Base-by-base conservation (phyloP, 1,284 basidiomycete genomes). In the Erythrobasidium hasegawianum region DNA sequence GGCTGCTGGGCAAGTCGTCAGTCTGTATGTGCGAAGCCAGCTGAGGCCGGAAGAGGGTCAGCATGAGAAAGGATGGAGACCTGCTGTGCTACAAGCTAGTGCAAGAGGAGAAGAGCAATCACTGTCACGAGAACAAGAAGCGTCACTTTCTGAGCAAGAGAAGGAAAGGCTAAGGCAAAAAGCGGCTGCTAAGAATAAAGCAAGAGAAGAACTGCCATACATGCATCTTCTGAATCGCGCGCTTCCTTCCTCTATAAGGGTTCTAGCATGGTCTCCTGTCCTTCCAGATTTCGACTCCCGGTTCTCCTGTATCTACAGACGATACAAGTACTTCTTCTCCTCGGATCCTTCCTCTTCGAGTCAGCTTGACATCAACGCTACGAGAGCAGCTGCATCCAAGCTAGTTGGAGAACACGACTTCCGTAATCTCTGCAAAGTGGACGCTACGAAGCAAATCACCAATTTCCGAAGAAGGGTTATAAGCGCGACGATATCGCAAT, bases 221-320 rank as follows among this genome's bases (percentile, higher is more conserved):
- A 45, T 67, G 59, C 40, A 57, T 39, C 83, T 89, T 50, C 84
- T 99, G 47, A 99, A 98, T 78, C 85, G 86, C n/a, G 81, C 96
- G 43, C 85, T 99, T 0, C 96, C 95, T 0, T 81, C 85, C 0
- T 88, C 90, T 0, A 92, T 98, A 73, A 87, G 93, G 22, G 80
- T 97, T n/a, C 82, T 94, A 59, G 93, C 90, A 2, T 99, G 95
- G 95, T 92, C 93, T 2, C 91, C 94, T 10, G 87, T 97, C n/a
- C 76, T 83, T 0, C 75, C 83, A 5, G 76, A 79, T 39, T 98
- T 98, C 77, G 92, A 92, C 41, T 86, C 94, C 1, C 85, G 95
- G 1, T 95, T 90, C 79, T 88, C 87, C 22, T 97, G 94, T 79
- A 81, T 80, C 64, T 86, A 85, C 74, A 82, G 95, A 39, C 95